Evolutionary conservation across 2,329 filamentous ascomycete species (phyloP), one percentile per base, ranked within the genome.

Genomic region (Paecilomyces niveus): DNA sequence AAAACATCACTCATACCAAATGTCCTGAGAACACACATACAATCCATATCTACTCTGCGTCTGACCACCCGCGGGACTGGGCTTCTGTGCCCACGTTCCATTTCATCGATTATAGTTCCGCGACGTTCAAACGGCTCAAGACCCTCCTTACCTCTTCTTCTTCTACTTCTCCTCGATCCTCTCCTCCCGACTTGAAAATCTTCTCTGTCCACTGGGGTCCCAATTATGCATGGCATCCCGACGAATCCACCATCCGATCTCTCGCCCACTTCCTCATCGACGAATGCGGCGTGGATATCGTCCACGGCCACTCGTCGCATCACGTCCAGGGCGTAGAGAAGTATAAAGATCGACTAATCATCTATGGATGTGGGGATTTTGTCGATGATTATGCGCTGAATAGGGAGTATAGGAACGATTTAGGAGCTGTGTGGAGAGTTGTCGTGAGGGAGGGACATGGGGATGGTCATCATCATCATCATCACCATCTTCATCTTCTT

Each of bases 361-460:
- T 76, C 1, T 77, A 76, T 50, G 74, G 74, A 0, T 77, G 74
- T 58, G 74, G 74, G 1, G 74, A 76, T 60, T 77, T 76, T 61
- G 70, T 77, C n/a, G 73, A 77, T 63, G 74, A 76, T 63, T 76
- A 76, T 67, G 70, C 68, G 3, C 15, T 75, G n/a, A 63, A 68
- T 56, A 56, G 54, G 24, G 62, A 66, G 45, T 76, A 59, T 63
- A 62, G 73, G 55, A 77, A 76, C 67, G 74, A 76, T 65, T 59
- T 76, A 11, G 71, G 74, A 15, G 74, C 70, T 21, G 59, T 75
- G 15, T 77, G 74, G 72, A 71, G 68, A 54, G 70, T 77, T 56
- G 54, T 60, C 54, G 68, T 76, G 2, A 56, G 56, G 22, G 63
- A 58, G 53, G 10, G 57, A 59, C 15, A 54, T 52, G 15, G 15